phyloP scores from a whole-genome alignment of 257 asterid genomes.

The Handroanthus guayacan region DNA sequence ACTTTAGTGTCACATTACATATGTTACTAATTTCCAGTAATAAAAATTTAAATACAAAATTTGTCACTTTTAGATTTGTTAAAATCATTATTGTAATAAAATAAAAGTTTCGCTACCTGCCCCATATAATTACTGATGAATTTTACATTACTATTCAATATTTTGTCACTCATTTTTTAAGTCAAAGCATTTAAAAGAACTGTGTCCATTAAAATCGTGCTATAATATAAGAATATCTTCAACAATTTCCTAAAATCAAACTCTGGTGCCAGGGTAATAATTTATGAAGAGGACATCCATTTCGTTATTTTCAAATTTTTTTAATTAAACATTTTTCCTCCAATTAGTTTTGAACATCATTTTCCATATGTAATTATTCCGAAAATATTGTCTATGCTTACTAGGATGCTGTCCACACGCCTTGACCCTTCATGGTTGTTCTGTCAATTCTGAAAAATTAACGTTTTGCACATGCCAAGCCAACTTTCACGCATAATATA shows the following conservation, averaged over 20 bases:
- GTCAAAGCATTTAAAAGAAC: too few relatives aligned
- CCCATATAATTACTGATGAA: too few relatives aligned
- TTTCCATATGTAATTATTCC: neutral
- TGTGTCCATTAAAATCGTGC: neutral
- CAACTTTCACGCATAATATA: neutral
- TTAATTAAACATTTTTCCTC: neutral
- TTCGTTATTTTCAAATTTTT: neutral
- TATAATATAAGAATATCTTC: too few relatives aligned
- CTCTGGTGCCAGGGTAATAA: neutral
- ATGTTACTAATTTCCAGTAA: too few relatives aligned
- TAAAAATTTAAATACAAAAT: too few relatives aligned
- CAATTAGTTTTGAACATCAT: neutral
- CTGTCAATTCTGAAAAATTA: neutral
- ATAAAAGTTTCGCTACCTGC: too few relatives aligned
- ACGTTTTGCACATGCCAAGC: slow-evolving; percentile 6
- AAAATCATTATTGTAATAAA: too few relatives aligned
- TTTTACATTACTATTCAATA: too few relatives aligned
- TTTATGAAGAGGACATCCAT: neutral
- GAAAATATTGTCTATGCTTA: neutral
- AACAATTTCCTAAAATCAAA: too few relatives aligned
- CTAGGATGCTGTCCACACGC: neutral
- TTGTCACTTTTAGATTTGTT: too few relatives aligned
- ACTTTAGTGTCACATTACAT: too few relatives aligned
- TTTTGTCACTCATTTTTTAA: too few relatives aligned
- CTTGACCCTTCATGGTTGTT: neutral